A percentile compares a stretch with the other conserved stretches of the same genome.
Evolutionary conservation across 768 basidiomycete genomes (phyloP).

Genomic region (Phanerochaete sordida): DNA sequence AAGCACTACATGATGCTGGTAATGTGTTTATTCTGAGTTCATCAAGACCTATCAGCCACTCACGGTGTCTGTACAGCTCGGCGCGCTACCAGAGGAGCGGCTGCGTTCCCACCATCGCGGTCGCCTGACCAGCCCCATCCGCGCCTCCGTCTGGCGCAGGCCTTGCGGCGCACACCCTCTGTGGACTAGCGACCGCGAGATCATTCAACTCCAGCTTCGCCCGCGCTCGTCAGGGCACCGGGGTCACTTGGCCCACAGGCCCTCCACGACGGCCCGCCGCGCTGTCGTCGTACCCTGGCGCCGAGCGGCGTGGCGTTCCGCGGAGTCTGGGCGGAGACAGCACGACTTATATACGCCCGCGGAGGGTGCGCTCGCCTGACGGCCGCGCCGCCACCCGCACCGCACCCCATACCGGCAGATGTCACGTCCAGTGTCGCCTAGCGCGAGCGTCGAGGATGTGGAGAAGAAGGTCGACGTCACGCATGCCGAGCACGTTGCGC

Average conservation of each 20-base stretch:
- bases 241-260: neutral
- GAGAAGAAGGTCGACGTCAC: conserved; percentile 9
- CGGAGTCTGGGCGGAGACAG: neutral
- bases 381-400: too few species aligned
- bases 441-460: neutral
- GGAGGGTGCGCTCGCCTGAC: too few species aligned
- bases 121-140: neutral
- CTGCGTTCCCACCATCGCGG: neutral
- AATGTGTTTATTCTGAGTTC: neutral
- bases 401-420: neutral
- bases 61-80: neutral
- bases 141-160: neutral
- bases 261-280: neutral
- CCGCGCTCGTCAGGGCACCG: neutral
- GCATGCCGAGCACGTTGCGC: conserved; percentile 31
- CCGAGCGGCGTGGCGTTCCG: neutral
- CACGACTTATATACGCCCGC: neutral
- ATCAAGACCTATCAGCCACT: neutral
- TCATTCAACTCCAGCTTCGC: neutral
- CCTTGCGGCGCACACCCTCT: neutral
- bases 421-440: neutral
- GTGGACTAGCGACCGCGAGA: neutral
- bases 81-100: neutral
- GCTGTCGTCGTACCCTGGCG: neutral
- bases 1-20: too few species aligned